Percentiles rank a stretch among this genome's conserved stretches.
Evolutionary conservation across 2,329 filamentous ascomycete species (phyloP).

Genomic region (Alternaria sp.): DNA sequence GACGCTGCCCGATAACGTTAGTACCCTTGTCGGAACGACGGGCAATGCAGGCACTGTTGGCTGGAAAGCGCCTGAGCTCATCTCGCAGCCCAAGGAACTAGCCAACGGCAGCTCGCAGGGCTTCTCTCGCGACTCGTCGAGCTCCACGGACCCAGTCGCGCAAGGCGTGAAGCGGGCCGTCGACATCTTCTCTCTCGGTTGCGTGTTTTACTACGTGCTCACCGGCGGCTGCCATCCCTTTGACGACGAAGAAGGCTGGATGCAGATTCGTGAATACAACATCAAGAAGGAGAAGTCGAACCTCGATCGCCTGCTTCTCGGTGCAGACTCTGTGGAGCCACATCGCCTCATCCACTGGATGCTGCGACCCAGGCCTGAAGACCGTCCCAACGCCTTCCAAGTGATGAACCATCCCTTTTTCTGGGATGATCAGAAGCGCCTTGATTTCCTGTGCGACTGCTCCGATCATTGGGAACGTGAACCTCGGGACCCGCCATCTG

Average conservation of each 20-base stretch:
- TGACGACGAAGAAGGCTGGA: constrained; percentile 91
- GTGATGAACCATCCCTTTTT: constrained; percentile 96
- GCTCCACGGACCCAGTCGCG: constrained; percentile 51
- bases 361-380: constrained; percentile 69
- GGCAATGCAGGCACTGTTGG: constrained; percentile 93
- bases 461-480: constrained; percentile 97
- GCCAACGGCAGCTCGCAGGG: constrained; percentile 51
- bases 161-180: constrained; percentile 93
- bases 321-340: constrained; percentile 85
- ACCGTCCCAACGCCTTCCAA: constrained; percentile 74
- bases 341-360: constrained; percentile 86
- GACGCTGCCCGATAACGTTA: constrained; percentile 92
- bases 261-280: constrained; percentile 84
- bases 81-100: constrained; percentile 64
- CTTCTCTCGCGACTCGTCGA: constrained; percentile 51
- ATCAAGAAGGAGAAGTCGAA: constrained; percentile 89
- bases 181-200: constrained; percentile 94
- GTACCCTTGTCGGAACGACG: constrained; percentile 92
- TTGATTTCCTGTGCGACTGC: constrained; percentile 93
- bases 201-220: constrained; percentile 99
- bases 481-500: constrained; percentile 78
- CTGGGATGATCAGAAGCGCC: constrained; percentile 86
- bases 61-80: constrained; percentile 93
- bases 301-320: constrained; percentile 75
- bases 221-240: constrained; percentile 92